phyloP scores from a whole-genome alignment of 441 rosid species.

The Raphanus hybrid region DNA sequence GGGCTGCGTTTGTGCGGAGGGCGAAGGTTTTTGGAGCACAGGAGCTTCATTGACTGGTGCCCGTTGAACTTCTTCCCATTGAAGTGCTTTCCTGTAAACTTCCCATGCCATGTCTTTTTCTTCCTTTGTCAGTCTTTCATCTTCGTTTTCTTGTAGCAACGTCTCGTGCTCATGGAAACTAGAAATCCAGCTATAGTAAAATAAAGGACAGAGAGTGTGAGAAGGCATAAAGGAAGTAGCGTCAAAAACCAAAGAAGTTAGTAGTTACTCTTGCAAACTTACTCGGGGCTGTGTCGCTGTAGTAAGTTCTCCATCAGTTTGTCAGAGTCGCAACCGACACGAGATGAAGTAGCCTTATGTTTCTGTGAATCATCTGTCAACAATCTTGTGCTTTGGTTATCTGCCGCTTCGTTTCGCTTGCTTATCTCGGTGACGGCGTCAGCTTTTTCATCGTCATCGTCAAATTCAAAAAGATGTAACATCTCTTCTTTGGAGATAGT shows the following conservation, averaged over 20 bases:
- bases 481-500: constrained; percentile 98
- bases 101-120: constrained; percentile 99
- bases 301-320: constrained; percentile 86
- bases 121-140: constrained; percentile 94
- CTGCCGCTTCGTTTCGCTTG: constrained; percentile 47
- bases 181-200: constrained; percentile 78
- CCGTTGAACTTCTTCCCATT: constrained; percentile 96
- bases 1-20: constrained; percentile 37
- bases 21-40: constrained; percentile 43
- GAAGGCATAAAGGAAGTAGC: no score
- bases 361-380: constrained; percentile 54
- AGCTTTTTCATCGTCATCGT: constrained; percentile 85
- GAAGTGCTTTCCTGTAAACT: constrained; percentile 72
- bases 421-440: constrained; percentile 55
- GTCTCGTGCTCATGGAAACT: constrained; percentile 98
- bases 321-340: constrained; percentile 80
- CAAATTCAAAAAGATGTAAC: constrained; percentile 98
- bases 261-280: constrained; percentile 30
- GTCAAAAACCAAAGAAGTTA: not conserved
- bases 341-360: constrained; percentile 58
- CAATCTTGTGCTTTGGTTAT: constrained; percentile 36
- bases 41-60: constrained; percentile 64
- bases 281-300: constrained; percentile 85
- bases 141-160: constrained; percentile 98
- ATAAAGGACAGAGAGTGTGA: not conserved